These are phyloP conservation scores for Neocucurbitaria cava DNA, from an alignment of 2,329 filamentous ascomycete species.

Conservation along the genomic window DNA sequence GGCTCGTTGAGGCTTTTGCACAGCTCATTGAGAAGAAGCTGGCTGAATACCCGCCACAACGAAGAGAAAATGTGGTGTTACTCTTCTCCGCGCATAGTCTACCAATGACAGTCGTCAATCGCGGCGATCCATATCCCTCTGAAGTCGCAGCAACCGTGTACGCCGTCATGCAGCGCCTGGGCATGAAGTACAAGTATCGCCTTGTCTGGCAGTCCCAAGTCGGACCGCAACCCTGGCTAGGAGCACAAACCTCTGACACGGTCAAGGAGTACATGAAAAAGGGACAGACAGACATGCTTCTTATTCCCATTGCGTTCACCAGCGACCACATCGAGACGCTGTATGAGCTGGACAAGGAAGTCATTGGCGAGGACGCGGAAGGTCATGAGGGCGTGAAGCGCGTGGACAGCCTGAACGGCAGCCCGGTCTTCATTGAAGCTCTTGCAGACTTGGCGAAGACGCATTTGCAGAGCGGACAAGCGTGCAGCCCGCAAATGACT, in stretches of 20 bases:
- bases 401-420: constrained; percentile 91
- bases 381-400: constrained; percentile 71
- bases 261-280: constrained; percentile 89
- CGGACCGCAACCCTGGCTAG: constrained; percentile 92
- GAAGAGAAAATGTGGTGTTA: constrained; percentile 79
- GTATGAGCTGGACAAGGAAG: constrained; percentile 91
- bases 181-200: constrained; percentile 88
- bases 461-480: constrained; percentile 74
- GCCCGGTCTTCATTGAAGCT: constrained; percentile 85
- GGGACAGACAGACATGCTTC: constrained; percentile 86
- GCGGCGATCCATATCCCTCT: constrained; percentile 93
- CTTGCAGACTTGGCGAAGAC: constrained; percentile 84
- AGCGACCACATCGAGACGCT: constrained; percentile 99
- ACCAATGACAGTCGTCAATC: constrained; percentile 96
- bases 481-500: constrained; percentile 85
- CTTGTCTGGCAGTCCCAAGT: constrained; percentile 99
- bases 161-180: constrained; percentile 91
- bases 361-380: constrained; percentile 80
- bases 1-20: constrained; percentile 90
- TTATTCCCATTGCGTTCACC: constrained; percentile 96
- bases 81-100: constrained; percentile 95
- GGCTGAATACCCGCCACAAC: constrained; percentile 81
- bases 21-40: constrained; percentile 89
- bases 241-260: constrained; percentile 87
- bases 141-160: constrained; percentile 96